Evolutionary conservation across 768 basidiomycete species (phyloP).

Genomic region (Auricularia cornea): DNA sequence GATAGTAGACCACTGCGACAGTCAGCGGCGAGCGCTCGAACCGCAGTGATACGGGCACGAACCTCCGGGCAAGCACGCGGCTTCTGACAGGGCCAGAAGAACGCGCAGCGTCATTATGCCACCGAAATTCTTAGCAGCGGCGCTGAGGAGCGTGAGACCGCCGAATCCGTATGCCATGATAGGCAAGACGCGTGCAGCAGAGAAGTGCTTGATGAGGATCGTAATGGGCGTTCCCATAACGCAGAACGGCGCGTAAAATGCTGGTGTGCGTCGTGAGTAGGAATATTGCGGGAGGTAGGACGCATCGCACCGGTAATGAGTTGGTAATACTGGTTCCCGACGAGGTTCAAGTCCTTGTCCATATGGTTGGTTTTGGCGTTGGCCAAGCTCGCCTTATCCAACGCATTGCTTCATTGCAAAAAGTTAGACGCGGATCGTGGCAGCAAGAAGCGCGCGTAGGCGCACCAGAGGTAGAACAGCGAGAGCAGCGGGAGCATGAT

Average conservation of each 20-base stretch:
- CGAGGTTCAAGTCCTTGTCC: constrained; percentile 32
- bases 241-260: constrained; percentile 10
- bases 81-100: constrained; percentile 44
- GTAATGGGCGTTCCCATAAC: constrained; percentile 44
- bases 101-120: constrained; percentile 41
- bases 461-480: constrained; percentile 28
- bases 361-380: constrained; percentile 47
- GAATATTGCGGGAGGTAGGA: constrained; percentile 38
- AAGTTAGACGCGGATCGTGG: background rate
- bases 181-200: constrained; percentile 39
- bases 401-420: constrained; percentile 29
- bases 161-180: constrained; percentile 45
- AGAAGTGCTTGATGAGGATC: constrained; percentile 39
- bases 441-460: background rate
- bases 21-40: background rate
- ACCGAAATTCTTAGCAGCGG: constrained; percentile 39
- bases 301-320: constrained; percentile 32
- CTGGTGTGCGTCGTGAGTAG: background rate
- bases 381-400: constrained; percentile 42
- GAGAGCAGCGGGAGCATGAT: constrained; percentile 35
- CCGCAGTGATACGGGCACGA: constrained; percentile 9
- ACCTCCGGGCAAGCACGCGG: constrained; percentile 42
- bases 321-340: constrained; percentile 43
- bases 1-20: constrained; percentile 37
- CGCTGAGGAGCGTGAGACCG: constrained; percentile 36